Conservation (phyloP, 129 eudicot species). For the Ambrosia trifida region DNA sequence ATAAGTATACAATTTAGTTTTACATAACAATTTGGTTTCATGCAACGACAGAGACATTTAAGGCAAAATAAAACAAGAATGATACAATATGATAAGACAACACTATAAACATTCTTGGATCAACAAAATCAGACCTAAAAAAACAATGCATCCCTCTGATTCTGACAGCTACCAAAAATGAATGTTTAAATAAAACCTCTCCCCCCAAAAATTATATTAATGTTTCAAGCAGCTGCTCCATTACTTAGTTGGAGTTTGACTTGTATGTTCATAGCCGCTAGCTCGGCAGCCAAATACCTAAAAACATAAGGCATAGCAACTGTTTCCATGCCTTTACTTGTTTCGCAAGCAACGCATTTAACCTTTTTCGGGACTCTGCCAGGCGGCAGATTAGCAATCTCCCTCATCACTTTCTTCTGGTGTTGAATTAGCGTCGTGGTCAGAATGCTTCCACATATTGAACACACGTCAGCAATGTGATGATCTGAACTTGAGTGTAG, state of each 20-base stretch:
- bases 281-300: conserved; percentile 83
- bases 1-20: too few relatives aligned
- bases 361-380: conserved; percentile 70
- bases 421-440: conserved; percentile 60
- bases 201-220: background rate
- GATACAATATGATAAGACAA: conserved; percentile 5
- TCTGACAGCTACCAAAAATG: background rate
- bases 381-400: conserved; percentile 67
- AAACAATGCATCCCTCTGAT: background rate
- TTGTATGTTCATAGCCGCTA: conserved; percentile 87
- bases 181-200: background rate
- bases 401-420: conserved; percentile 42
- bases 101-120: conserved; percentile 22
- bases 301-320: conserved; percentile 98
- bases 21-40: too few relatives aligned
- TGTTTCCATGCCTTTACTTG: conserved; percentile 90
- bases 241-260: conserved; percentile 68
- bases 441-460: conserved; percentile 85
- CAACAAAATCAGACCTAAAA: background rate
- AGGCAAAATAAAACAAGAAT: background rate
- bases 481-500: conserved; percentile 83
- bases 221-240: conserved; percentile 50
- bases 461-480: conserved; percentile 90
- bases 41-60: background rate
- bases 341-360: conserved; percentile 62